phyloP scores from a whole-genome alignment of 306 rosid genomes.

The Cicer yamashitae region DNA sequence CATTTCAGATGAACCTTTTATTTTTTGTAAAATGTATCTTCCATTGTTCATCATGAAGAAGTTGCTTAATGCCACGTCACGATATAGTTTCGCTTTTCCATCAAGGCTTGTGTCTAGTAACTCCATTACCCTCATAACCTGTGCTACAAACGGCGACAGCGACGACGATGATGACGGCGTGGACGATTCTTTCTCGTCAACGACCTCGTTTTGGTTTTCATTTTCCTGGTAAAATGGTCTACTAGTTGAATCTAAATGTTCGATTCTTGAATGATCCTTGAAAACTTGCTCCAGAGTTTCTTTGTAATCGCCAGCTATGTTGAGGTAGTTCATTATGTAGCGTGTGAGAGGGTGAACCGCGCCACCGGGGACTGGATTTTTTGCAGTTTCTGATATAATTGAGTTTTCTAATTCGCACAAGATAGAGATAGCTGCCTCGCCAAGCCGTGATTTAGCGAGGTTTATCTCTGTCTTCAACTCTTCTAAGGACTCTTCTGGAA shows the following conservation, averaged over 20 bases:
- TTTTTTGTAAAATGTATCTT: slow-evolving; percentile 80
- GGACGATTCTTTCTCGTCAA: not conserved
- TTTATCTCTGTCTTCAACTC: slow-evolving; percentile 54
- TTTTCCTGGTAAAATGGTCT: not conserved
- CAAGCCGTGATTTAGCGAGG: slow-evolving; percentile 51
- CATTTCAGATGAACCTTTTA: slow-evolving; percentile 68
- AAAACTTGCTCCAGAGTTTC: slow-evolving; percentile 58
- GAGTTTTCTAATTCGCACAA: slow-evolving; percentile 55
- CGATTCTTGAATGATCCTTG: slow-evolving; percentile 56
- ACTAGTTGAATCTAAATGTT: slow-evolving; percentile 56
- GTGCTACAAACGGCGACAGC: slow-evolving; percentile 55
- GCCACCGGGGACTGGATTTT: slow-evolving; percentile 54
- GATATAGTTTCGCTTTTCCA: slow-evolving; percentile 64
- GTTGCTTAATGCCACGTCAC: slow-evolving; percentile 61
- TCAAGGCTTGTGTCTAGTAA: slow-evolving; percentile 67
- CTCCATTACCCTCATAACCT: slow-evolving; percentile 65
- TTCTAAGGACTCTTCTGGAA: slow-evolving; percentile 46
- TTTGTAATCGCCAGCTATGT: slow-evolving; percentile 51
- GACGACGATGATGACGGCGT: slow-evolving; percentile 46
- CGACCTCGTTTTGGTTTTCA: not conserved
- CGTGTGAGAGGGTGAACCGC: slow-evolving; percentile 61
- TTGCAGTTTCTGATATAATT: slow-evolving; percentile 45
- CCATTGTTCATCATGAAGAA: slow-evolving; percentile 98
- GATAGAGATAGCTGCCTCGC: slow-evolving; percentile 49
- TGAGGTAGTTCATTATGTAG: slow-evolving; percentile 60